A percentile compares a stretch with the other conserved stretches of the same genome.
These are phyloP conservation scores for Penicillium pulvis DNA, from an alignment of 495 filamentous ascomycete genomes.

Conservation along the genomic window DNA sequence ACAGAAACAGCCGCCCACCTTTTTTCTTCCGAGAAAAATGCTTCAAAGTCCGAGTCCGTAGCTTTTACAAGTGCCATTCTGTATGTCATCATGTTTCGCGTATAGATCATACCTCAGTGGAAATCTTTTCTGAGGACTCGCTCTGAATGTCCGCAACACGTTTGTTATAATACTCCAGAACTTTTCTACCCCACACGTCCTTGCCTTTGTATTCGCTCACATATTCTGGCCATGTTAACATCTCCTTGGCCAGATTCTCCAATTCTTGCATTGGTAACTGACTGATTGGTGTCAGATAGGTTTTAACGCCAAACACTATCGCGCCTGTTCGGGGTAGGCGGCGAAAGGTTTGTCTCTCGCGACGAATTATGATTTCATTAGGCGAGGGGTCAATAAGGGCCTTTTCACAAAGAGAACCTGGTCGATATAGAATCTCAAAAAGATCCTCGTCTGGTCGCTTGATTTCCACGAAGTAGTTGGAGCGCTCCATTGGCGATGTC, in stretches of 20 bases:
- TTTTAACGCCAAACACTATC: constrained; percentile 59
- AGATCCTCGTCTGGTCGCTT: constrained; percentile 44
- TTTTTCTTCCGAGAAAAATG: constrained; percentile 28
- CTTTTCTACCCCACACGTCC: constrained; percentile 49
- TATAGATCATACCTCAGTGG: constrained; percentile 4
- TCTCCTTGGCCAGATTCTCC: constrained; percentile 48
- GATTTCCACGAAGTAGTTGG: constrained; percentile 56
- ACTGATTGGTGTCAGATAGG: constrained; percentile 47
- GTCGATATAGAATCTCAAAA: constrained; percentile 44
- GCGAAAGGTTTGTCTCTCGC: constrained; percentile 59
- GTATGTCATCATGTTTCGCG: background rate
- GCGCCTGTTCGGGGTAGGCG: constrained; percentile 48
- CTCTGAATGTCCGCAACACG: constrained; percentile 18
- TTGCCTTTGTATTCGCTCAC: constrained; percentile 56
- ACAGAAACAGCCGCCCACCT: constrained; percentile 38
- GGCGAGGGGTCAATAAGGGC: constrained; percentile 34
- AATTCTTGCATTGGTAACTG: constrained; percentile 49
- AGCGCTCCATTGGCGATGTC: constrained; percentile 52
- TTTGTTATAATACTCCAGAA: constrained; percentile 47
- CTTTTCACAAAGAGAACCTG: constrained; percentile 35
- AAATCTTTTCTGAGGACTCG: constrained; percentile 24
- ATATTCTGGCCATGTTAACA: constrained; percentile 54
- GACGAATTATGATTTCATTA: constrained; percentile 49
- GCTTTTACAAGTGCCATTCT: background rate
- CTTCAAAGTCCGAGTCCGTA: background rate